These are phyloP conservation scores for Aspergillus ruber DNA, from an alignment of 2,329 filamentous ascomycete species.

Conservation along the genomic window DNA sequence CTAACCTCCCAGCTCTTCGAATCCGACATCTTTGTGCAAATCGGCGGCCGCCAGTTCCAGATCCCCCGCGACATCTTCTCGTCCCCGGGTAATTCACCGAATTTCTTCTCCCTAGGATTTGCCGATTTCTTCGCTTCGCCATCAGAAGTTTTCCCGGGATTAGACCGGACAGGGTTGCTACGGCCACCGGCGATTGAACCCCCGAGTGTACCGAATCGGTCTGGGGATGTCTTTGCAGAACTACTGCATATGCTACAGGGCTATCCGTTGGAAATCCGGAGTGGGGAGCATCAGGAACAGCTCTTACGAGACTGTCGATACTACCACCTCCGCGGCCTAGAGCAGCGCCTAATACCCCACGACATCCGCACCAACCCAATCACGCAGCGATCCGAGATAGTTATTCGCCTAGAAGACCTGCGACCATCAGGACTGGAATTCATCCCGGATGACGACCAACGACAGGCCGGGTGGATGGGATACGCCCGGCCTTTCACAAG, in stretches of 20 bases:
- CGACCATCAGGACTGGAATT: slow-evolving; percentile 67
- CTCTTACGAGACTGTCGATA: slow-evolving; percentile 83
- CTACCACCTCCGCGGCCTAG: slow-evolving; percentile 85
- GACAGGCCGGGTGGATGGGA: no score
- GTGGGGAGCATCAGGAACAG: slow-evolving; percentile 68
- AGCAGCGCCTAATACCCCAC: slow-evolving; percentile 78
- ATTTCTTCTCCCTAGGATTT: slow-evolving; percentile 91
- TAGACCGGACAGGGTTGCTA: slow-evolving; percentile 70
- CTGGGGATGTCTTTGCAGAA: slow-evolving; percentile 76
- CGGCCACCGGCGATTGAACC: slow-evolving; percentile 82
- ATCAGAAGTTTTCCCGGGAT: slow-evolving; percentile 75
- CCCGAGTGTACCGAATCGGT: slow-evolving; percentile 72
- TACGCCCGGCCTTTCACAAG: slow-evolving; percentile 79
- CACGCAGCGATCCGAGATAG: slow-evolving; percentile 65
- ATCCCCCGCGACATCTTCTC: slow-evolving; percentile 84
- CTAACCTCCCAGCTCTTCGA: slow-evolving; percentile 87
- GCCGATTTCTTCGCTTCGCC: slow-evolving; percentile 78
- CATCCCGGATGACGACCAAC: no score
- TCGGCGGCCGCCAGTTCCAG: slow-evolving; percentile 80
- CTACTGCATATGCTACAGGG: slow-evolving; percentile 75
- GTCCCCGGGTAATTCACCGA: slow-evolving; percentile 80
- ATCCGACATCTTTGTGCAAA: slow-evolving; percentile 84
- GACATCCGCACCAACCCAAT: slow-evolving; percentile 67
- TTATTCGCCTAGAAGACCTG: slow-evolving; percentile 76
- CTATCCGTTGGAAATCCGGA: slow-evolving; percentile 70